A percentile compares a stretch with the other conserved stretches of the same genome.
Evolutionary conservation across 768 basidiomycete genomes (phyloP).

Genomic region (Boletus reticuloceps): DNA sequence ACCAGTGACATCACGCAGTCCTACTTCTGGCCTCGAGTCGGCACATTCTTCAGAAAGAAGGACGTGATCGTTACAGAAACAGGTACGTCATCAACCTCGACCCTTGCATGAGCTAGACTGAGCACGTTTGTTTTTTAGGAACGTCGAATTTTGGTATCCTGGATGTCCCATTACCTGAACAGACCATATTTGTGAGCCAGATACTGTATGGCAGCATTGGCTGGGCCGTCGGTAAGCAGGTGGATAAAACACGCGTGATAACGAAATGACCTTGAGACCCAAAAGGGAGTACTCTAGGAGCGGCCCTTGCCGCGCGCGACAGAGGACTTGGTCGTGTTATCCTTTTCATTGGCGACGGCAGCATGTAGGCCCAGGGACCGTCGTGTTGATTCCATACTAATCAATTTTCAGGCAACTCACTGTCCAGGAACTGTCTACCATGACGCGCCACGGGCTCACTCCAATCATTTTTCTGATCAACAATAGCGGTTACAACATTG

Average conservation of each 20-base stretch:
- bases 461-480: conserved; percentile 86
- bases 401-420: conserved; percentile 57
- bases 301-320: conserved; percentile 77
- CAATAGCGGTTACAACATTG: conserved; percentile 85
- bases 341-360: conserved; percentile 84
- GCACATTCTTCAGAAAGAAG: conserved; percentile 63
- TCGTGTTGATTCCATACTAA: conserved; percentile 1
- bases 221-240: conserved; percentile 67
- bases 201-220: conserved; percentile 93
- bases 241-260: not conserved
- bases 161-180: conserved; percentile 73
- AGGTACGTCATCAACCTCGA: conserved; percentile 37
- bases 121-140: conserved; percentile 32
- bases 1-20: conserved; percentile 63
- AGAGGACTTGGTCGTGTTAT: conserved; percentile 62
- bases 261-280: not conserved
- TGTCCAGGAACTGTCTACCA: conserved; percentile 82
- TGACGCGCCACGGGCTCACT: conserved; percentile 67
- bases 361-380: conserved; percentile 49
- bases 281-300: conserved; percentile 65
- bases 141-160: conserved; percentile 85
- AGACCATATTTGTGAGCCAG: conserved; percentile 64
- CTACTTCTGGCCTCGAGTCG: conserved; percentile 83
- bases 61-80: conserved; percentile 90
- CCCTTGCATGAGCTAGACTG: not conserved